phyloP scores from a whole-genome alignment of 805 yeast species.

The Priceomyces carsonii region DNA sequence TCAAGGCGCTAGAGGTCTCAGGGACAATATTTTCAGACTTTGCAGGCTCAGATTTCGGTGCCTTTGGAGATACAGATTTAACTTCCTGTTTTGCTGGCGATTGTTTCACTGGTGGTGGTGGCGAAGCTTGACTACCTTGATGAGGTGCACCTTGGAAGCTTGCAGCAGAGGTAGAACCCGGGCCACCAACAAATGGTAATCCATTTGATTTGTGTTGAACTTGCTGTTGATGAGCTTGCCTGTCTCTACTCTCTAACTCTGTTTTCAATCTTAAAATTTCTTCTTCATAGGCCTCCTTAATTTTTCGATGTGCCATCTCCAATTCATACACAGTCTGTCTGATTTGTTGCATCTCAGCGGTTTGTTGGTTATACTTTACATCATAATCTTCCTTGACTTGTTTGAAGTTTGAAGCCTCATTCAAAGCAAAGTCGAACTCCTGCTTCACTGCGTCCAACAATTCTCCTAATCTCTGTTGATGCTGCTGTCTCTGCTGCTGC shows the following conservation, averaged over 20 bases:
- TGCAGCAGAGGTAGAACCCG: constrained; percentile 20
- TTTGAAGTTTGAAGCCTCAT: constrained; percentile 82
- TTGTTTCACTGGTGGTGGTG: constrained; percentile 18
- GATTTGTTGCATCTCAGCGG: constrained; percentile 89
- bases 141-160: constrained; percentile 15
- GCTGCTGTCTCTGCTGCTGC: constrained; percentile 40
- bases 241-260: constrained; percentile 80
- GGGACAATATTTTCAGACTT: constrained; percentile 13
- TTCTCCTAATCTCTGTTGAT: constrained; percentile 62
- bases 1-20: constrained; percentile 33
- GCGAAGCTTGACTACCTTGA: constrained; percentile 14
- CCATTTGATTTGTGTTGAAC: constrained; percentile 17
- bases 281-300: constrained; percentile 94
- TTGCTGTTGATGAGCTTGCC: constrained; percentile 49
- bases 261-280: constrained; percentile 84
- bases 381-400: constrained; percentile 93
- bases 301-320: constrained; percentile 90
- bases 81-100: constrained; percentile 18
- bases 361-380: constrained; percentile 85
- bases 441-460: constrained; percentile 87
- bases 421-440: constrained; percentile 82
- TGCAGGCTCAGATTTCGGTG: constrained; percentile 13
- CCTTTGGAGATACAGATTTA: constrained; percentile 13
- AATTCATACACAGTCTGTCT: constrained; percentile 92
- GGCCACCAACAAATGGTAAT: constrained; percentile 14